phyloP scores from a whole-genome alignment of 495 filamentous ascomycete species.

The Halenospora varia region DNA sequence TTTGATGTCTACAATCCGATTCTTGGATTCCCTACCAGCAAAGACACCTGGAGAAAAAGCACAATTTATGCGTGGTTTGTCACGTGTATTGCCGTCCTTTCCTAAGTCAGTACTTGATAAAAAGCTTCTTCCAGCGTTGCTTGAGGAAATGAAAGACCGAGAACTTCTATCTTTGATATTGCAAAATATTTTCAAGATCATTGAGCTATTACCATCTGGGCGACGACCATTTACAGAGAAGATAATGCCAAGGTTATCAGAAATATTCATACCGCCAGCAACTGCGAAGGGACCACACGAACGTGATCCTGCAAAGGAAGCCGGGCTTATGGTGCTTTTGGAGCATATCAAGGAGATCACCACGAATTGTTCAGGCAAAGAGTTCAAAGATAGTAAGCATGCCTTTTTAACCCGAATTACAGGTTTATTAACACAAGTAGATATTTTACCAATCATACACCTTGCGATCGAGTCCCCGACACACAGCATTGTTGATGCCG shows the following conservation, averaged over 20 bases:
- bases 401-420: not conserved
- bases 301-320: conserved; percentile 78
- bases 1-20: conserved; percentile 90
- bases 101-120: conserved; percentile 90
- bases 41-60: conserved; percentile 90
- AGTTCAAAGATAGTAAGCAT: conserved; percentile 84
- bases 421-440: conserved; percentile 33
- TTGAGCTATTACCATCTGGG: conserved; percentile 68
- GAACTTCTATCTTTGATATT: conserved; percentile 79
- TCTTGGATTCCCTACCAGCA: conserved; percentile 82
- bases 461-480: conserved; percentile 82
- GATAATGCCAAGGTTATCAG: conserved; percentile 77
- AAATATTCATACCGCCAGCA: conserved; percentile 64
- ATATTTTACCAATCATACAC: conserved; percentile 80
- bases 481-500: conserved; percentile 80
- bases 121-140: conserved; percentile 80
- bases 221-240: conserved; percentile 75
- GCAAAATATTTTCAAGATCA: conserved; percentile 86
- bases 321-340: conserved; percentile 82
- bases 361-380: conserved; percentile 77
- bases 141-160: conserved; percentile 91
- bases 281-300: conserved; percentile 47
- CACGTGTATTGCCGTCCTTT: conserved; percentile 82
- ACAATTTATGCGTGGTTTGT: conserved; percentile 84
- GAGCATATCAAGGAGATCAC: conserved; percentile 74